phyloP scores from a whole-genome alignment of 2,329 filamentous ascomycete genomes.

The Cryphonectria nitschkei region DNA sequence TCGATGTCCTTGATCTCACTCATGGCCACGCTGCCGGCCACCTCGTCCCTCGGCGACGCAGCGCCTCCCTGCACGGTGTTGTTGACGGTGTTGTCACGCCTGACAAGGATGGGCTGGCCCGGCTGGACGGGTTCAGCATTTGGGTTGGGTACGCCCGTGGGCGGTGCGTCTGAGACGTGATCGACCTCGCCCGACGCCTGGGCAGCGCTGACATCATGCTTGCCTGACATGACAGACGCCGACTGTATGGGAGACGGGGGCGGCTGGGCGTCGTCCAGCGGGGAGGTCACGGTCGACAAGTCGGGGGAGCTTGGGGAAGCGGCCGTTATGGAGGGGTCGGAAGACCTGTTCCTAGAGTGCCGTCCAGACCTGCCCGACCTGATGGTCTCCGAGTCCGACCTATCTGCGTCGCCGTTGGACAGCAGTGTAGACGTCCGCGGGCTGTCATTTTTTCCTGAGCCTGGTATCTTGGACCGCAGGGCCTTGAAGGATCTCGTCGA shows the following conservation, averaged over 20 bases:
- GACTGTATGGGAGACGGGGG: constrained; percentile 90
- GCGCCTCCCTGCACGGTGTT: constrained; percentile 61
- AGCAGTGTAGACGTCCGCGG: constrained; percentile 75
- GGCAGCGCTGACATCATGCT: constrained; percentile 78
- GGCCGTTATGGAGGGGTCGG: constrained; percentile 45
- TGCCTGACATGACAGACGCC: constrained; percentile 70
- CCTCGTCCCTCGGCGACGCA: constrained; percentile 55
- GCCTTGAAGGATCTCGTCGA: constrained; percentile 85
- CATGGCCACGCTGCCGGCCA: constrained; percentile 68
- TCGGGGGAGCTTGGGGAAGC: constrained; percentile 48
- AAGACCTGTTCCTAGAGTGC: constrained; percentile 49
- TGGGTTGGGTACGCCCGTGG: constrained; percentile 65
- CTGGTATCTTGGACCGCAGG: constrained; percentile 87
- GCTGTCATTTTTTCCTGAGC: constrained; percentile 72
- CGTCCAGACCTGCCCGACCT: constrained; percentile 68
- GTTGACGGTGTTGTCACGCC: constrained; percentile 72
- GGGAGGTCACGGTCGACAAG: constrained; percentile 46
- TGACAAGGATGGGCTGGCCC: constrained; percentile 87
- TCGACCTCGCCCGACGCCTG: constrained; percentile 90
- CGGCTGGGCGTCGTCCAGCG: constrained; percentile 56
- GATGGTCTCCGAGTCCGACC: constrained; percentile 74
- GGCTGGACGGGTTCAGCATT: constrained; percentile 67
- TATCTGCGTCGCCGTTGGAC: constrained; percentile 68
- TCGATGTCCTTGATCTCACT: constrained; percentile 90
- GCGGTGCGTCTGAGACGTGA: constrained; percentile 88